Evolutionary conservation across 2,329 filamentous ascomycete species (phyloP), one percentile per base, ranked within the genome.

Genomic region (Neofusicoccum laricinum): DNA sequence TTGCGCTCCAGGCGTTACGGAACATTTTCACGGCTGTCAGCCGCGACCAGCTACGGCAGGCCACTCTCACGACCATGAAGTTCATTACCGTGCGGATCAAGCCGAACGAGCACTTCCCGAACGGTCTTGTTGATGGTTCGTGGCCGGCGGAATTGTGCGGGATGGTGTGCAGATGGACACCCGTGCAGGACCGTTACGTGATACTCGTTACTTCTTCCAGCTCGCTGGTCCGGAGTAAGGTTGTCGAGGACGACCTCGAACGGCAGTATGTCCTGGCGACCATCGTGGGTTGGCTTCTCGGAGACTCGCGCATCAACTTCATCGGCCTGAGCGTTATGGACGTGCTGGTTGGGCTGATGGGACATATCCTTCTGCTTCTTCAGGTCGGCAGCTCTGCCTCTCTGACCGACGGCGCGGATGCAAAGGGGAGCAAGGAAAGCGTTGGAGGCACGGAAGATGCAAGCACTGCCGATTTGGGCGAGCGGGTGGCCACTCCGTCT

Each of bases 291-390:
- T 91, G 90, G 67, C 83, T 98, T 10, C 81, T 99, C 51, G 89
- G 90, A 59, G 62, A 64, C 21, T 97, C 94, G 0, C 88, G 94
- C 46, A 88, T 96, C 72, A 98, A 97, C 76, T 84, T 98, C 73
- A 97, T 99, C 67, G 95, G 95, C 1, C 82, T 99, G 50, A 97
- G 93, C 74, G 90, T 98, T 61, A 98, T 98, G 88, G 95, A 99
- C 75, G 89, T 98, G 17, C 81, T 98, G 32, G 82, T 96, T 14
- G 90, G 92, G 1, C 82, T 99, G 14, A 86, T 97, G 67, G 89
- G 92, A 68, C 92, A 96, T 73, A 90, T 94, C 73, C 86, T 92
- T 69, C 85, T 88, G 70, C 81, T 96, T 8, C 83, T 97, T 14
- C 90, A 92, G 71, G 83, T 92, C 32, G 79, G 80, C 12, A 79